Conservation (phyloP, 768 basidiomycete genomes). For the Boletus tomentosulus region DNA sequence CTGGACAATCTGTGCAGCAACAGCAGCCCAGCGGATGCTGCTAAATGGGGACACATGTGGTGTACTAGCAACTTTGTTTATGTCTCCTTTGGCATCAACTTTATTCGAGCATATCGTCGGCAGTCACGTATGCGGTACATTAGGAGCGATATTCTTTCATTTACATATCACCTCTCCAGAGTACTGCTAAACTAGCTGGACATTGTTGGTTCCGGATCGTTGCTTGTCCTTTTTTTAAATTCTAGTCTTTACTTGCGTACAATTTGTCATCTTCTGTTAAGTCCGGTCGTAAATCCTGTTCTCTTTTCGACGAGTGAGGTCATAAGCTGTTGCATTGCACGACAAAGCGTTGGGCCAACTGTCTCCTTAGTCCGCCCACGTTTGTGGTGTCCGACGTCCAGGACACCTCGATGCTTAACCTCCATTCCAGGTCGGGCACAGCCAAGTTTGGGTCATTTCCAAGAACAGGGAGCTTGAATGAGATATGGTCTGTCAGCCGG, state of each 20-base stretch:
- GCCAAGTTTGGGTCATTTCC: too few relatives aligned
- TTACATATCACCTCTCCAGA: constrained; percentile 31
- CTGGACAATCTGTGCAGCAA: constrained; percentile 79
- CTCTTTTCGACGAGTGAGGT: neutral
- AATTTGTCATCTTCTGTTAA: neutral
- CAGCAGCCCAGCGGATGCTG: constrained; percentile 75
- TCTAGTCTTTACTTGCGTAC: neutral
- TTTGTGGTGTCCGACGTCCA: too few relatives aligned
- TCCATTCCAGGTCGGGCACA: too few relatives aligned
- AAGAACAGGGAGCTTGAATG: too few relatives aligned
- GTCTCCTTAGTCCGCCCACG: too few relatives aligned
- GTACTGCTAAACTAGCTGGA: constrained; percentile 24
- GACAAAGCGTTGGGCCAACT: too few relatives aligned
- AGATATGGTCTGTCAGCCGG: too few relatives aligned
- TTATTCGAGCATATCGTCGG: constrained; percentile 22
- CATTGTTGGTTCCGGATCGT: constrained; percentile 24
- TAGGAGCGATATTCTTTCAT: constrained; percentile 31
- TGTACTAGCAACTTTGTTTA: constrained; percentile 16
- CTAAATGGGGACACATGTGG: constrained; percentile 39
- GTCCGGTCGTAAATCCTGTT: neutral
- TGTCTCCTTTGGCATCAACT: constrained; percentile 13
- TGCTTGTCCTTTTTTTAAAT: constrained; percentile 23
- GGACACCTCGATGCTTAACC: too few relatives aligned
- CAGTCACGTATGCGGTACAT: constrained; percentile 25
- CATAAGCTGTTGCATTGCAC: too few relatives aligned